A percentile compares a stretch with the other conserved stretches of the same genome.
phyloP scores from a whole-genome alignment of 371 early-diverging fungal genomes.

The Syncephalastrum contaminatum region DNA sequence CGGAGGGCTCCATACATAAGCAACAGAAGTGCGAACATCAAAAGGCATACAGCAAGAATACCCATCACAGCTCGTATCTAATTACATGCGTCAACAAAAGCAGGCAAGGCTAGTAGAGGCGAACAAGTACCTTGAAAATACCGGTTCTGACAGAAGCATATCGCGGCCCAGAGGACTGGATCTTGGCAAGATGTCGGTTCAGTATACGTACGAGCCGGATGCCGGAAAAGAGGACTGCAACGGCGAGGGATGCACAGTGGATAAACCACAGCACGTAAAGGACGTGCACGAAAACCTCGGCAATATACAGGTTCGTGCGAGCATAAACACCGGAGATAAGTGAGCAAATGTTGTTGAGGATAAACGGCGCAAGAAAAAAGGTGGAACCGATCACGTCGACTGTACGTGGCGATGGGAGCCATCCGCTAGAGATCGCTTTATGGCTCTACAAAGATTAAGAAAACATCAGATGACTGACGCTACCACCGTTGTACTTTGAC shows the following conservation, averaged over 20 bases:
- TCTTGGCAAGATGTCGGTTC: constrained; percentile 23
- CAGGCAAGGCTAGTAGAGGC: no score
- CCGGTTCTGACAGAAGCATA: constrained; percentile 23
- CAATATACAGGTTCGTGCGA: constrained; percentile 11
- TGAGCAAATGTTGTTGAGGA: constrained; percentile 27
- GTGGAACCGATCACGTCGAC: constrained; percentile 28
- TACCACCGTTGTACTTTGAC: neutral
- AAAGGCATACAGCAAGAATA: constrained; percentile 16
- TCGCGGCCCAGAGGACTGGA: constrained; percentile 21
- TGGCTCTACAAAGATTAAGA: constrained; percentile 21
- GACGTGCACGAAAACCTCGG: constrained; percentile 22
- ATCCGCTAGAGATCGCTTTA: constrained; percentile 27
- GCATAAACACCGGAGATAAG: constrained; percentile 25
- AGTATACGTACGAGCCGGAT: constrained; percentile 23
- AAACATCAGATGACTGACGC: constrained; percentile 1
- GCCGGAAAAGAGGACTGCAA: constrained; percentile 24
- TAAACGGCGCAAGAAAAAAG: constrained; percentile 28
- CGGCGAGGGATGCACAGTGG: constrained; percentile 17
- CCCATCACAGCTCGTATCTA: constrained; percentile 28
- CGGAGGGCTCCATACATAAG: constrained; percentile 27
- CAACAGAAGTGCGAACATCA: constrained; percentile 24
- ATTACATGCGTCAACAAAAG: neutral
- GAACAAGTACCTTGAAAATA: constrained; percentile 26
- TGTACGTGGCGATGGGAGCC: constrained; percentile 28
- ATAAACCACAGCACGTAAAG: constrained; percentile 36